phyloP scores from a whole-genome alignment of 371 early-diverging fungal species.

The Umbelopsis sp. region DNA sequence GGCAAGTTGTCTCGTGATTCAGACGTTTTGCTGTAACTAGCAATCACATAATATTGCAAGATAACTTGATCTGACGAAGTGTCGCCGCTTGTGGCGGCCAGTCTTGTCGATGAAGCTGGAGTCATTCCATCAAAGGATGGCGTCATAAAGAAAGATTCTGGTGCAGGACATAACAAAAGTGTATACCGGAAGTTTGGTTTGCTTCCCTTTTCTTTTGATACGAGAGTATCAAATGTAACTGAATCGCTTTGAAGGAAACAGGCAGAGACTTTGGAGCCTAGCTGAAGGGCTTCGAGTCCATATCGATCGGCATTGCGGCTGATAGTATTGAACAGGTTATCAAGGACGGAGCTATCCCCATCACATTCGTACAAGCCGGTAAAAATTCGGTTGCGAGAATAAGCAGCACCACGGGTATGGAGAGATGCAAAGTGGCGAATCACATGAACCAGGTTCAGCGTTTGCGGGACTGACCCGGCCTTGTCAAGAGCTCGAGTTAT shows the following conservation, averaged over 20 bases:
- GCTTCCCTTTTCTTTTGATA: background rate
- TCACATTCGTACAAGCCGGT: slow-evolving; percentile 56
- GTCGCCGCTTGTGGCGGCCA: background rate
- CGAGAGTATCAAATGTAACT: slow-evolving; percentile 27
- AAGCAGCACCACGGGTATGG: slow-evolving; percentile 61
- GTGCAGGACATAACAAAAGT: slow-evolving; percentile 33
- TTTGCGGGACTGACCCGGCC: slow-evolving; percentile 28
- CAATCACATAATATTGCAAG: slow-evolving; percentile 43
- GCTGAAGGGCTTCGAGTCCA: slow-evolving; percentile 47
- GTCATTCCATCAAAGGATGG: slow-evolving; percentile 16
- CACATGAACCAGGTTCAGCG: slow-evolving; percentile 62
- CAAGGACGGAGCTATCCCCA: slow-evolving; percentile 52
- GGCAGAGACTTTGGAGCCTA: slow-evolving; percentile 27
- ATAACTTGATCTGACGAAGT: slow-evolving; percentile 19
- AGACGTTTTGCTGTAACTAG: slow-evolving; percentile 33
- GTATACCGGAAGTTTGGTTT: slow-evolving; percentile 30
- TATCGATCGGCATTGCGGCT: slow-evolving; percentile 65
- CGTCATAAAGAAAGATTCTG: slow-evolving; percentile 9
- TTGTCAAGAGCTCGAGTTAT: slow-evolving; percentile 58
- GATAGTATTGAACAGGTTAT: slow-evolving; percentile 58
- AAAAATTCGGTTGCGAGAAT: slow-evolving; percentile 63
- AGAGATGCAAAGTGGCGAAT: slow-evolving; percentile 60
- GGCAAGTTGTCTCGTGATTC: slow-evolving; percentile 7
- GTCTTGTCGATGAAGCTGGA: background rate
- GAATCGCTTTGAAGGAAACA: slow-evolving; percentile 37